A percentile compares a stretch with the other conserved stretches of the same genome.
phyloP scores from a whole-genome alignment of 140 eudicot species.

The Stevia rebaudiana region DNA sequence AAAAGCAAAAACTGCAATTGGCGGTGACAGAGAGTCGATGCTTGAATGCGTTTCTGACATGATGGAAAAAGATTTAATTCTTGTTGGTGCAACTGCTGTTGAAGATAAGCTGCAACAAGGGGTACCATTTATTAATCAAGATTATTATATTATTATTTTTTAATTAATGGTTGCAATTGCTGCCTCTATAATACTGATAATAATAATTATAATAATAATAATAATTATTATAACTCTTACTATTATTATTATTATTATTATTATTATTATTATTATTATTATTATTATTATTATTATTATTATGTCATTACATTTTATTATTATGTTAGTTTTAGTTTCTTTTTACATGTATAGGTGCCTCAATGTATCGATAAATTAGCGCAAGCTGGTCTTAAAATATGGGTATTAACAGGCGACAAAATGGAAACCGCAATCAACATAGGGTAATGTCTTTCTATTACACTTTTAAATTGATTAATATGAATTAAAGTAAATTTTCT shows the following conservation, averaged over 20 bases:
- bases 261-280: too few species aligned
- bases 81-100: constrained; percentile 96
- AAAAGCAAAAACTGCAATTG: constrained; percentile 71
- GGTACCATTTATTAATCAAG: constrained; percentile 28
- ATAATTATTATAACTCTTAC: too few species aligned
- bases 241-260: too few species aligned
- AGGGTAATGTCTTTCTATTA: constrained; percentile 49
- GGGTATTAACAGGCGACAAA: constrained; percentile 98
- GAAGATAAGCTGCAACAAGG: constrained; percentile 93
- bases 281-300: too few species aligned
- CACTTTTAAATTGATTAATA: not conserved
- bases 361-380: constrained; percentile 95
- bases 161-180: not conserved
- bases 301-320: not conserved
- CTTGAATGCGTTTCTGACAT: constrained; percentile 71
- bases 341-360: constrained; percentile 53
- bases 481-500: not conserved
- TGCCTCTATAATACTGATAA: not conserved
- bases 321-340: not conserved
- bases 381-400: constrained; percentile 94
- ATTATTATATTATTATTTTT: not conserved
- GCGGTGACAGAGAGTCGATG: constrained; percentile 69
- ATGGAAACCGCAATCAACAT: constrained; percentile 99
- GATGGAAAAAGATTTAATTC: constrained; percentile 81
- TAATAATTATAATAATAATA: too few species aligned